Conservation (phyloP, 2,329 filamentous ascomycete species). For the Talaromyces islandicus region DNA sequence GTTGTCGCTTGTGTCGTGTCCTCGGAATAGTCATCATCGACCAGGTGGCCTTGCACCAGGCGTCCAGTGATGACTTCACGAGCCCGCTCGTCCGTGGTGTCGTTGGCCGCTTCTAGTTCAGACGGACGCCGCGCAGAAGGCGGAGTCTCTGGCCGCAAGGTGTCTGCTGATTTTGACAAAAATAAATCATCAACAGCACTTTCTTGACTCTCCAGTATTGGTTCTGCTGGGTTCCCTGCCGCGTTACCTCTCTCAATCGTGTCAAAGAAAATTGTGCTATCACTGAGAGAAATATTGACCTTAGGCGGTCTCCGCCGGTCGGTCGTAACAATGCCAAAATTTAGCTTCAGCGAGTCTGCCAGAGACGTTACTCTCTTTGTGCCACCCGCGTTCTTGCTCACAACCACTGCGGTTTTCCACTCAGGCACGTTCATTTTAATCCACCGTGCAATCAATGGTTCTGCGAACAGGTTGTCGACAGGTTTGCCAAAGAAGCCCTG, state of each 20-base stretch:
- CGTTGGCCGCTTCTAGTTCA: slow-evolving; percentile 39
- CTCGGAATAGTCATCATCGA: slow-evolving; percentile 78
- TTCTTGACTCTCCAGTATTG: not conserved
- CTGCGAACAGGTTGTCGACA: slow-evolving; percentile 93
- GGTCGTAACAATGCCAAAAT: slow-evolving; percentile 81
- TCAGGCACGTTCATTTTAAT: slow-evolving; percentile 80
- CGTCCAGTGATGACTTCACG: slow-evolving; percentile 87
- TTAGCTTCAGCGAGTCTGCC: slow-evolving; percentile 91
- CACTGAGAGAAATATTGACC: slow-evolving; percentile 57
- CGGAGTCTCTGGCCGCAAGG: slow-evolving; percentile 31
- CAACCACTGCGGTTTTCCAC: slow-evolving; percentile 87
- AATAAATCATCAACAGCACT: slow-evolving; percentile 9
- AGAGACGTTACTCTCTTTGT: slow-evolving; percentile 96
- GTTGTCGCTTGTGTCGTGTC: slow-evolving; percentile 57
- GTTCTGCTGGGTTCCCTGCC: slow-evolving; percentile 6
- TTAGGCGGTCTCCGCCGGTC: slow-evolving; percentile 49
- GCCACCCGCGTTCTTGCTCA: slow-evolving; percentile 96
- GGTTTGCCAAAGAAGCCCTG: slow-evolving; percentile 98
- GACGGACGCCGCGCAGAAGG: slow-evolving; percentile 36
- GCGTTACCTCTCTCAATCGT: slow-evolving; percentile 44
- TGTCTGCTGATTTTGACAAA: slow-evolving; percentile 17
- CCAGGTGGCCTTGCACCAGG: slow-evolving; percentile 87
- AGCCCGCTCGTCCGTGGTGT: slow-evolving; percentile 74
- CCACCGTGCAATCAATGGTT: slow-evolving; percentile 93
- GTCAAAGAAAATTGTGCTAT: slow-evolving; percentile 72